These are phyloP conservation scores for Lachancea nothofagi DNA, from an alignment of 805 yeast species.

Conservation along the genomic window DNA sequence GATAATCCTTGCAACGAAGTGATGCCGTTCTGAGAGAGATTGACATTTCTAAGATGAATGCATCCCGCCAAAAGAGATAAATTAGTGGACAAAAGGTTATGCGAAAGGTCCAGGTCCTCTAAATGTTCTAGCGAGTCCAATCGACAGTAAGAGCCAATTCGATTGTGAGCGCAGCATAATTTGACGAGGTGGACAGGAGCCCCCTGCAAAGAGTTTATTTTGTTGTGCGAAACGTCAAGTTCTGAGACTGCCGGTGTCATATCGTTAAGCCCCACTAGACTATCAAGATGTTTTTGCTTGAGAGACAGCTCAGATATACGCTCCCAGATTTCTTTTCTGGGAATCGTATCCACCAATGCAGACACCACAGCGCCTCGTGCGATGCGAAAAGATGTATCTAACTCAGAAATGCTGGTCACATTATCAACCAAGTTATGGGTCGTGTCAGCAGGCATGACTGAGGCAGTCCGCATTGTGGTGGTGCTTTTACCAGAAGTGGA, in stretches of 20 bases:
- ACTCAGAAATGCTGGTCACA: conserved; percentile 16
- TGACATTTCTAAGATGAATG: conserved; percentile 17
- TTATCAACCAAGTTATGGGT: conserved; percentile 12
- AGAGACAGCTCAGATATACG: conserved; percentile 14
- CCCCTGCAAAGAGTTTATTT: conserved; percentile 19
- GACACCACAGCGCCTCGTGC: conserved; percentile 23
- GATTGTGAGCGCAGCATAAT: conserved; percentile 17
- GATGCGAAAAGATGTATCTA: conserved; percentile 22
- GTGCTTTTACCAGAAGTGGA: neutral
- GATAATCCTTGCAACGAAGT: conserved; percentile 18
- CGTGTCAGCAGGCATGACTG: conserved; percentile 5
- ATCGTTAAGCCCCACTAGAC: conserved; percentile 19
- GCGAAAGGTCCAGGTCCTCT: conserved; percentile 21
- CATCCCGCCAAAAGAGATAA: conserved; percentile 11
- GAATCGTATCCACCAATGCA: conserved; percentile 19
- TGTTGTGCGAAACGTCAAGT: conserved; percentile 19
- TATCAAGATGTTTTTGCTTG: conserved; percentile 11
- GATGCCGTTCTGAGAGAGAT: conserved; percentile 23
- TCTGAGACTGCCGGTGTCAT: conserved; percentile 22
- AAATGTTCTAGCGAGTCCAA: conserved; percentile 18
- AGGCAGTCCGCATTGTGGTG: neutral
- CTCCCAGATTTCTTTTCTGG: conserved; percentile 13
- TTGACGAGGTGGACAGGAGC: conserved; percentile 15
- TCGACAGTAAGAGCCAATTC: conserved; percentile 16
- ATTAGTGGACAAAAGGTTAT: conserved; percentile 17